Base-by-base conservation (phyloP, 768 basidiomycete genomes). In the Mycena filopes region DNA sequence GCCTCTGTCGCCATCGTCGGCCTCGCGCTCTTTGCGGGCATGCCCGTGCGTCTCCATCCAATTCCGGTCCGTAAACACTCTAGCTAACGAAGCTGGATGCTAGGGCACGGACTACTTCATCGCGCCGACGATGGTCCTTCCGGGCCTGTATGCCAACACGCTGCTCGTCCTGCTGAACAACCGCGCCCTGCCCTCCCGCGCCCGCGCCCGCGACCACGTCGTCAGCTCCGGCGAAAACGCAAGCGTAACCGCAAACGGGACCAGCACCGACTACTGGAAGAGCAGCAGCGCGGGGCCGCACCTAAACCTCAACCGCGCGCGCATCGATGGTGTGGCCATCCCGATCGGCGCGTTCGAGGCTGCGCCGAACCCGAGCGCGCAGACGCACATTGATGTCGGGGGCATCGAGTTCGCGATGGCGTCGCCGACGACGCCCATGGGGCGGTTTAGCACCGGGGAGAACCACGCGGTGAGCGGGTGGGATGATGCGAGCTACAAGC, bases 101-200 rank as follows among this genome's bases (percentile, higher is more conserved):
- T 11, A 60, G 53, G 28, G 18, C 4, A 15, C 41, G 0, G 48
- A 60, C 45, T 68, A 71, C 33, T 68, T 67, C 48, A 56, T 63
- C 51, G 66, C 63, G 51, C 67, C 67, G 4, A 66, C 67, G 11
- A 63, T 68, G 25, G 55, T 73, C 33, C 60, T 73, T 1, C 71
- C 69, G 9, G 72, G 72, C 38, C 28, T 71, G 36, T 70, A 71
- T 46, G 59, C 73, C 2, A 75, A 75, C 63, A 73, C 74, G 4
- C 65, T 75, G 26, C 60, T 75, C 18, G 68, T 73, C 50, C 60
- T 70, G 33, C 67, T 75, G 54, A 74, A 74, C 63, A 67, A 71
- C 56, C 70, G 76, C 53, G 67, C 42, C 55, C 66, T 21, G 29
- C 71, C 42, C 58, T 67, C 40, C 41, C 59, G 54, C 25, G 6